A percentile compares a stretch with the other conserved stretches of the same genome.
Conservation (phyloP, 331 rosid species). For the Quercus tomentella region DNA sequence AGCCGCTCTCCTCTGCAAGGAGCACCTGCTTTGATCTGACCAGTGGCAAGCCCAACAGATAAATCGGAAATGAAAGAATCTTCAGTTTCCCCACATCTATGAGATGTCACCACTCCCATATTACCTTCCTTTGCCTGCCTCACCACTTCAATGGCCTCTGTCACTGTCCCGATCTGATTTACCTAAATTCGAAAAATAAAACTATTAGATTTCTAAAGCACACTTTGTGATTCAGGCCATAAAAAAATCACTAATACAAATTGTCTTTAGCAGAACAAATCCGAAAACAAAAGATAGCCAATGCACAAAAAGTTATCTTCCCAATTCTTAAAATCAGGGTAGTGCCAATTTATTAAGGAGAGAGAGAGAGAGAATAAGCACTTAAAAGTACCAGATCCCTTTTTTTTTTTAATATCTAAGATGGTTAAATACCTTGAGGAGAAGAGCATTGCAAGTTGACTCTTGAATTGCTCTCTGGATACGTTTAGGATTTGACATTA, state of each 20-base stretch:
- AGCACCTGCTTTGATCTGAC: conserved; percentile 96
- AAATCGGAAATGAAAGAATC: conserved; percentile 92
- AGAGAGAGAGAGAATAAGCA: not conserved
- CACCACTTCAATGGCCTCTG: conserved; percentile 86
- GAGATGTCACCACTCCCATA: conserved; percentile 86
- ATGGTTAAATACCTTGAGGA: conserved; percentile 63
- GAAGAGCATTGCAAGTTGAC: conserved; percentile 78
- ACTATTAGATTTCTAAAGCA: conserved; percentile 12
- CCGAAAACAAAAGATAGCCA: not conserved
- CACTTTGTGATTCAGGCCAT: not conserved
- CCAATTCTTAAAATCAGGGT: not conserved
- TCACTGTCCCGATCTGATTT: conserved; percentile 92
- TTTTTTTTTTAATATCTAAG: not conserved
- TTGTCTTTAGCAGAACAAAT: not conserved
- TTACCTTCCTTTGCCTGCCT: conserved; percentile 81
- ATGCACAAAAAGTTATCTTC: not conserved
- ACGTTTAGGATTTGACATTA: conserved; percentile 82
- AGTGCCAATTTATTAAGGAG: not conserved
- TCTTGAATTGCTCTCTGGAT: conserved; percentile 76
- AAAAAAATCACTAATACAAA: not conserved
- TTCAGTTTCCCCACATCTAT: conserved; percentile 90
- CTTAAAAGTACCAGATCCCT: not conserved
- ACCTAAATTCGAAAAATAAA: conserved; percentile 41
- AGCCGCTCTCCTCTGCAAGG: conserved; percentile 99
- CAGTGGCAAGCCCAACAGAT: conserved; percentile 83